Evolutionary conservation across 108 stramenopile species (phyloP).

Genomic region (Cyclotella kingstonii): DNA sequence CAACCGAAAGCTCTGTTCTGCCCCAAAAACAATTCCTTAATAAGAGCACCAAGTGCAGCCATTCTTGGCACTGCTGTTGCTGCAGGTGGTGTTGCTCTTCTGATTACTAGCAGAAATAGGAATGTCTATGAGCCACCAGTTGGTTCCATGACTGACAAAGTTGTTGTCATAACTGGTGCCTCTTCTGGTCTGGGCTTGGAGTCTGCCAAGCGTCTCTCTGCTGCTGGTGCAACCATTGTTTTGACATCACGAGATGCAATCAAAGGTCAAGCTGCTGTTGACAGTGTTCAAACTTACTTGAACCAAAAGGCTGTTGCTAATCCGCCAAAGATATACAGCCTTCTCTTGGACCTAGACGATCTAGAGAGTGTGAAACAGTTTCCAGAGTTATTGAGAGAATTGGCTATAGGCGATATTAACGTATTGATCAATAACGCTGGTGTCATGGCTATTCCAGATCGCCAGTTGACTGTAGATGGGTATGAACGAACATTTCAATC

Average conservation of each 20-base stretch:
- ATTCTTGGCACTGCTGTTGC: slow-evolving; percentile 7
- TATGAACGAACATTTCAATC: slow-evolving; percentile 79
- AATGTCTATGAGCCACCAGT: slow-evolving; percentile 17
- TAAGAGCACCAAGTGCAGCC: slow-evolving; percentile 9
- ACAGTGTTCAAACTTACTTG: slow-evolving; percentile 50
- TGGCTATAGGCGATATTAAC: slow-evolving; percentile 46
- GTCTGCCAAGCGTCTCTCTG: slow-evolving; percentile 70
- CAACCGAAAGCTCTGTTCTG: too few species aligned
- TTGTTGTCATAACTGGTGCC: slow-evolving; percentile 77
- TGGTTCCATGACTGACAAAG: slow-evolving; percentile 49
- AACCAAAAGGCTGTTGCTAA: slow-evolving; percentile 20
- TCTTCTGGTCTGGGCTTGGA: slow-evolving; percentile 81
- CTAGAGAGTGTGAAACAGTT: slow-evolving; percentile 61
- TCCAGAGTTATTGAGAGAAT: slow-evolving; percentile 41
- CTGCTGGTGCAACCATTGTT: slow-evolving; percentile 79
- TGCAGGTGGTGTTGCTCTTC: slow-evolving; percentile 8
- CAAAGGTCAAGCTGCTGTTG: slow-evolving; percentile 61
- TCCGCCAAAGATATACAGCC: slow-evolving; percentile 39
- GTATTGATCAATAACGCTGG: slow-evolving; percentile 89
- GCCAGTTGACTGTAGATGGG: slow-evolving; percentile 73
- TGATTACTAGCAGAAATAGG: slow-evolving; percentile 7
- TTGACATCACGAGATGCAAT: slow-evolving; percentile 52
- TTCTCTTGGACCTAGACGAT: slow-evolving; percentile 63
- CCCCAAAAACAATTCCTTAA: too few species aligned
- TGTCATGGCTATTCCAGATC: slow-evolving; percentile 82